Evolutionary conservation across 495 filamentous ascomycete species (phyloP).

Genomic region (Neurospora africana): DNA sequence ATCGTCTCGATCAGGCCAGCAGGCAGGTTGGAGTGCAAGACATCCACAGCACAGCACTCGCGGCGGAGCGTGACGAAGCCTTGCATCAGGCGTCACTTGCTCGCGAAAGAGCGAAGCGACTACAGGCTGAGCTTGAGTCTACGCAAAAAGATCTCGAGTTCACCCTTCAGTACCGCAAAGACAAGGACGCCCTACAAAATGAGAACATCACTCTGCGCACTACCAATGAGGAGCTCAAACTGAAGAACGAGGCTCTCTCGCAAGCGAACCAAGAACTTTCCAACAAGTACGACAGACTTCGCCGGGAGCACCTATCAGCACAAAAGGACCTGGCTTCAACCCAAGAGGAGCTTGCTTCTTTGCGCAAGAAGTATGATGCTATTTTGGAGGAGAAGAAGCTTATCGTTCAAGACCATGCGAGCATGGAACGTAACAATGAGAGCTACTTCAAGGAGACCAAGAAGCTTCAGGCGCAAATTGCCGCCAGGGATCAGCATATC

Average conservation of each 20-base stretch:
- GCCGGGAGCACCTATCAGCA: conserved; percentile 23
- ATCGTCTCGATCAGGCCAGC: conserved; percentile 36
- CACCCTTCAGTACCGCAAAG: conserved; percentile 20
- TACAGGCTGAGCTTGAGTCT: conserved; percentile 30
- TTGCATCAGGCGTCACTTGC: conserved; percentile 32
- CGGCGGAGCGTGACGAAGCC: conserved; percentile 36
- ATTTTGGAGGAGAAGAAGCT: conserved; percentile 28
- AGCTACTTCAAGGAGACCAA: conserved; percentile 37
- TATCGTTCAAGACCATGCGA: conserved; percentile 30
- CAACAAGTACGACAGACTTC: conserved; percentile 26
- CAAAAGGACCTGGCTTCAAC: conserved; percentile 26
- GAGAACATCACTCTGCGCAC: conserved; percentile 26
- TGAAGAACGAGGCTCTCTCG: conserved; percentile 16
- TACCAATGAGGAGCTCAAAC: conserved; percentile 23
- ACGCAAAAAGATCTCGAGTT: conserved; percentile 28
- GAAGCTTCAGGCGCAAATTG: conserved; percentile 30
- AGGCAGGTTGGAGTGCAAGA: conserved; percentile 34
- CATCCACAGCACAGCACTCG: conserved; percentile 34
- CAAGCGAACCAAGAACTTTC: conserved; percentile 18
- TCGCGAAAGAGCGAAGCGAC: conserved; percentile 31
- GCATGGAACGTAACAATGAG: conserved; percentile 37
- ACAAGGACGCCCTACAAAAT: conserved; percentile 22
- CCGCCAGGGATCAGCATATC: conserved; percentile 26
- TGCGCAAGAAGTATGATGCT: conserved; percentile 21
- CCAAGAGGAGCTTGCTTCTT: conserved; percentile 24